A percentile compares a stretch with the other conserved stretches of the same genome.
Evolutionary conservation across 2,329 filamentous ascomycete genomes (phyloP).

Genomic region (Colletotrichum abscissum): DNA sequence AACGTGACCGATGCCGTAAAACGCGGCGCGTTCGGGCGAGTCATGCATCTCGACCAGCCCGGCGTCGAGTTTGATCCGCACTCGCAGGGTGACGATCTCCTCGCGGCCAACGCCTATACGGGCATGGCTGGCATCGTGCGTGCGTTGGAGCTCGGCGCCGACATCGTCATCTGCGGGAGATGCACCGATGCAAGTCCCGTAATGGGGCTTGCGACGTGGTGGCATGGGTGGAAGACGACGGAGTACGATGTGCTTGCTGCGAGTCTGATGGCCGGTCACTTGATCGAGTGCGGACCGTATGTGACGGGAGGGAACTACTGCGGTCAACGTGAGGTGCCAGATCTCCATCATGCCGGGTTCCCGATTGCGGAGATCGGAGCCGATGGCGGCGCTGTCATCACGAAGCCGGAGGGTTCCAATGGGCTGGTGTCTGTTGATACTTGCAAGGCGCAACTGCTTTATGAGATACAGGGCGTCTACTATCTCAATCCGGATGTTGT

Average conservation of each 20-base stretch:
- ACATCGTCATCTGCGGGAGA: conserved; percentile 61
- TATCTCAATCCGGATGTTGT: conserved; percentile 63
- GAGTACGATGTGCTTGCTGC: conserved; percentile 62
- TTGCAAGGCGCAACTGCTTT: conserved; percentile 59
- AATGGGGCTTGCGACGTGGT: conserved; percentile 67
- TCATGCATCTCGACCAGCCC: conserved; percentile 37
- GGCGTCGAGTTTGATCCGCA: conserved; percentile 24
- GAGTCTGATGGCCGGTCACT: conserved; percentile 61
- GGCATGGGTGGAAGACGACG: conserved; percentile 61
- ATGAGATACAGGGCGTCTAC: conserved; percentile 58
- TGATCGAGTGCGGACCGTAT: conserved; percentile 66
- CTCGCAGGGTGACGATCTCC: neutral
- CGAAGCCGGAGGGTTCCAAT: conserved; percentile 46
- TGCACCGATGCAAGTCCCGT: conserved; percentile 63
- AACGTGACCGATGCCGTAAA: conserved; percentile 44
- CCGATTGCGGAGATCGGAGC: conserved; percentile 51
- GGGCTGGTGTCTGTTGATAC: conserved; percentile 50
- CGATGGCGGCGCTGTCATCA: conserved; percentile 48
- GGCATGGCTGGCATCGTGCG: conserved; percentile 60
- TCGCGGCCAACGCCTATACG: conserved; percentile 61
- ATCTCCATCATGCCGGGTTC: conserved; percentile 47
- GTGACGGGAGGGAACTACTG: conserved; percentile 66
- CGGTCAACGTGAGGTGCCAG: conserved; percentile 54
- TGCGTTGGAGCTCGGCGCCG: conserved; percentile 54
- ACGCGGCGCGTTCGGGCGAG: conserved; percentile 36